These are phyloP conservation scores for Scutellospora calospora DNA, from an alignment of 371 early-diverging fungal genomes.

Conservation along the genomic window DNA sequence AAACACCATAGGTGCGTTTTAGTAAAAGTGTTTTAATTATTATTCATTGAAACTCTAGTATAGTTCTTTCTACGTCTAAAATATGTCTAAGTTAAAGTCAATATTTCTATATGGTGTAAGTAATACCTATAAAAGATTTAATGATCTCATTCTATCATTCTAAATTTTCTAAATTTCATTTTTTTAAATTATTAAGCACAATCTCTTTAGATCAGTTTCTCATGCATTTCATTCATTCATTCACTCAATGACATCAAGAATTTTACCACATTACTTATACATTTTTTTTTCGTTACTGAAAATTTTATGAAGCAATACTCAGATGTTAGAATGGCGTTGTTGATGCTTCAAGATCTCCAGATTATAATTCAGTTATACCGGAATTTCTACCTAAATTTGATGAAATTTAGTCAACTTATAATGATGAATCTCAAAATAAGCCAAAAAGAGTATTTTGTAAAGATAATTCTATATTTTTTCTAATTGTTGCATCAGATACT, in stretches of 20 bases:
- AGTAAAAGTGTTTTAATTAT: no score
- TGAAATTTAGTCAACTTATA: background rate
- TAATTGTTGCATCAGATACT: background rate
- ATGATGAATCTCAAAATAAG: background rate
- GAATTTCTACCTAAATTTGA: background rate
- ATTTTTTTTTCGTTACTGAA: no score
- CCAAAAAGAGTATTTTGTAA: background rate
- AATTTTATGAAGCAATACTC: background rate
- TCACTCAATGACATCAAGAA: conserved; percentile 19
- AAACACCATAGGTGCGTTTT: no score
- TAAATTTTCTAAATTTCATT: no score
- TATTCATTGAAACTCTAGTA: no score
- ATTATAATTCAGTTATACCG: background rate
- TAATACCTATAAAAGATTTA: no score
- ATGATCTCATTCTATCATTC: no score
- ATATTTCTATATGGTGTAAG: no score
- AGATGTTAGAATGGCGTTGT: background rate
- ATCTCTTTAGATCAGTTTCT: no score
- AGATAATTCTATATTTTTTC: background rate
- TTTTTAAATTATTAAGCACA: no score
- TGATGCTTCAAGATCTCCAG: background rate
- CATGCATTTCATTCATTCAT: conserved; percentile 4
- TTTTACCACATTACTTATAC: background rate
- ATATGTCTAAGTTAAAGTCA: no score
- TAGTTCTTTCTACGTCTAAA: no score